These are phyloP conservation scores for Pyrus pyrifolia DNA, from an alignment of 306 rosid species.

Conservation along the genomic window DNA sequence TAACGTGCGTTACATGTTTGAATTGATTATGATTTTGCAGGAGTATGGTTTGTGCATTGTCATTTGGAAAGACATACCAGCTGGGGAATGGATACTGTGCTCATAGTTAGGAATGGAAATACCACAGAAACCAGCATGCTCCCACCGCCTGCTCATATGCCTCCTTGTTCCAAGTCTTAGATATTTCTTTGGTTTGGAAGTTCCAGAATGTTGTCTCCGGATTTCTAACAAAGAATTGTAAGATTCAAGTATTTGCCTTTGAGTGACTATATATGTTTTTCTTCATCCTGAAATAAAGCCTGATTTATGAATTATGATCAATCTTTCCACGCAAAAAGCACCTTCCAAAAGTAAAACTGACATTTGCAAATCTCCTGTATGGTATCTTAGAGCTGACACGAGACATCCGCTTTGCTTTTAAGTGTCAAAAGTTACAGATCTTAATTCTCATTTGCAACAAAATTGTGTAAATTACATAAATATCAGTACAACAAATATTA, in stretches of 20 bases:
- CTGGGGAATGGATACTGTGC: slow-evolving; percentile 24
- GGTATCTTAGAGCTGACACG: too few species aligned
- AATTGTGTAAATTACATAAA: not conserved
- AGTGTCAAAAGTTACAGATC: not conserved
- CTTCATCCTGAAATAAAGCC: too few species aligned
- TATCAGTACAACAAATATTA: not conserved
- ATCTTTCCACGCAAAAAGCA: too few species aligned
- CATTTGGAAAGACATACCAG: slow-evolving; percentile 22
- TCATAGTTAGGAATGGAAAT: slow-evolving; percentile 21
- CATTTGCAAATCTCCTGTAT: too few species aligned
- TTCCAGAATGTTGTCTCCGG: too few species aligned
- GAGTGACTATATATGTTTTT: not conserved
- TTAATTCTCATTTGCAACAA: not conserved
- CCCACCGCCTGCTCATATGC: slow-evolving; percentile 18
- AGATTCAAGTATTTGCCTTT: not conserved
- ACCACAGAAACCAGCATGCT: not conserved
- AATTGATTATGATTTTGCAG: slow-evolving; percentile 9
- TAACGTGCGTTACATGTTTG: not conserved
- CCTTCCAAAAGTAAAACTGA: too few species aligned
- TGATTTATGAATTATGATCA: too few species aligned
- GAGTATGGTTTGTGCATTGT: slow-evolving; percentile 30
- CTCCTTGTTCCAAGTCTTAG: slow-evolving; percentile 5
- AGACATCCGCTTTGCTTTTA: not conserved
- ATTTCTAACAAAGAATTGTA: not conserved
- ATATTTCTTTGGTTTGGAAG: not conserved